Conservation (phyloP, 768 basidiomycete species). For the Mycena galericulata region DNA sequence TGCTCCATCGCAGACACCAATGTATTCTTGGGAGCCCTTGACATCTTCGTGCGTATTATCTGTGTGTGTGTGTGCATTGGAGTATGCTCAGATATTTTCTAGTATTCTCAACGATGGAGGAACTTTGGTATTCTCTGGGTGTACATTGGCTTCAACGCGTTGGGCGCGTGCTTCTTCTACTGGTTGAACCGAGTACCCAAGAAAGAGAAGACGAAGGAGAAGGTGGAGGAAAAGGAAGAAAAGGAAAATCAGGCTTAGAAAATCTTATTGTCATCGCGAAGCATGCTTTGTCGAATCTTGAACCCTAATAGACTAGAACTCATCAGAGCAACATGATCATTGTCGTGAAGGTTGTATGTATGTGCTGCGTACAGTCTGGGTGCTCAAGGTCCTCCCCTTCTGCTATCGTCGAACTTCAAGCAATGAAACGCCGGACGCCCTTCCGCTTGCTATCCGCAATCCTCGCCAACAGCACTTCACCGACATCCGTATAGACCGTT, state of each 20-base stretch:
- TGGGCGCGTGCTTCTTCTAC: slow-evolving; percentile 39
- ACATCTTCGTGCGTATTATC: slow-evolving; percentile 71
- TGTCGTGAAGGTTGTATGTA: too few species aligned
- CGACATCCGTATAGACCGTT: too few species aligned
- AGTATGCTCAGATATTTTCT: slow-evolving; percentile 49
- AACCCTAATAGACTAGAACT: too few species aligned
- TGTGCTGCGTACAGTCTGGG: too few species aligned
- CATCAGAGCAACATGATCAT: too few species aligned
- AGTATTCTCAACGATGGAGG: slow-evolving; percentile 65
- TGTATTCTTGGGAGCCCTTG: slow-evolving; percentile 60
- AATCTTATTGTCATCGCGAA: too few species aligned
- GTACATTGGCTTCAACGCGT: slow-evolving; percentile 62
- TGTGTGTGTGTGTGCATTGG: slow-evolving; percentile 62
- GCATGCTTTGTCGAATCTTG: too few species aligned
- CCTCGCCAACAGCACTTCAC: too few species aligned
- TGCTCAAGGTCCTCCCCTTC: too few species aligned
- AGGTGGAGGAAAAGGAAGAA: slow-evolving; percentile 27
- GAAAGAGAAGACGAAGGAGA: slow-evolving; percentile 13
- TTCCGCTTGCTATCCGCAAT: too few species aligned
- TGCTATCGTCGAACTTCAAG: too few species aligned
- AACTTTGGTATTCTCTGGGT: slow-evolving; percentile 65
- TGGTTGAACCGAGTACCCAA: slow-evolving; percentile 33
- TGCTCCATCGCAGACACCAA: slow-evolving; percentile 73
- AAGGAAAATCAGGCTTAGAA: slow-evolving; percentile 1
- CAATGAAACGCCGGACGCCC: too few species aligned